Conservation (phyloP, 75 land plant genomes). For the Cryptomeria japonica region DNA sequence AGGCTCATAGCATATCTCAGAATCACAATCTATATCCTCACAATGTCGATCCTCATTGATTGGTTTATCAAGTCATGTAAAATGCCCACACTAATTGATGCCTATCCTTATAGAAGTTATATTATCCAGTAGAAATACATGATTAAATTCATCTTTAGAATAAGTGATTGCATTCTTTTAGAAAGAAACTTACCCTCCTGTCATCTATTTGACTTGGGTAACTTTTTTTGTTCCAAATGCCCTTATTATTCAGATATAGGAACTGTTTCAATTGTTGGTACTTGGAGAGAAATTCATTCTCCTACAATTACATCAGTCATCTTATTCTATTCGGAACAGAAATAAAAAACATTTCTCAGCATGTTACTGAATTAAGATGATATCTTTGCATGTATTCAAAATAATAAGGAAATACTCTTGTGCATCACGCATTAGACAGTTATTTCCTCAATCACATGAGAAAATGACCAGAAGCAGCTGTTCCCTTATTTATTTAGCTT, state of each 20-base stretch:
- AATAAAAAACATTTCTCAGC: no score
- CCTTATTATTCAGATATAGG: background rate
- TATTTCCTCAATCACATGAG: background rate
- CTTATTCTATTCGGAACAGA: background rate
- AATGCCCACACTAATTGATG: background rate
- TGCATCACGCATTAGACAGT: background rate
- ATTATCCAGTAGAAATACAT: background rate
- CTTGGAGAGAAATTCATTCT: background rate
- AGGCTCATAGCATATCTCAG: slow-evolving; percentile 5
- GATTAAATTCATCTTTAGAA: background rate
- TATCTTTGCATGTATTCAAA: background rate
- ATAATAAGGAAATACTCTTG: background rate
- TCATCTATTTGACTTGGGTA: background rate
- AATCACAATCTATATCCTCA: background rate
- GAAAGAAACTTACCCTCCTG: background rate
- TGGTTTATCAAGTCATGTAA: background rate
- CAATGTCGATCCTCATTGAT: background rate
- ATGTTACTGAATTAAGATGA: no score
- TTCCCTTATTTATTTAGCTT: background rate
- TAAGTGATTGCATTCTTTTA: background rate
- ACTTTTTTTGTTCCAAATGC: background rate
- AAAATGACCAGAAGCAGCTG: background rate
- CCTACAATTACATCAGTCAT: background rate
- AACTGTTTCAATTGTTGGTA: background rate
- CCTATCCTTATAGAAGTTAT: background rate